Percentiles rank a stretch among this genome's conserved stretches.
These are phyloP conservation scores for Clonostachys rosea DNA, from an alignment of 2,329 filamentous ascomycete genomes.

Conservation along the genomic window DNA sequence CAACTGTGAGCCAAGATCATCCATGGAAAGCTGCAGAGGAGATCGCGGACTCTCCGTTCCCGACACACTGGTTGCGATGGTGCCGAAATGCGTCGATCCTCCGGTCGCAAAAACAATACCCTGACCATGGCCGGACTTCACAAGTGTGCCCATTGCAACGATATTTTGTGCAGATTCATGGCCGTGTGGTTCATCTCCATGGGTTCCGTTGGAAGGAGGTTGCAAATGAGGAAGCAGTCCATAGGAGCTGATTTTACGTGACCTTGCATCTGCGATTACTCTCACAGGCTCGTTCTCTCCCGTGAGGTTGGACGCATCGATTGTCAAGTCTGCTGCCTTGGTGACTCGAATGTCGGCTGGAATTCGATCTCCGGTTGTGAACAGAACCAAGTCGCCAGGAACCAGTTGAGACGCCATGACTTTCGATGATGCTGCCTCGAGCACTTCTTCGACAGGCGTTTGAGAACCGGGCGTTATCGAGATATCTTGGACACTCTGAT, in stretches of 20 bases:
- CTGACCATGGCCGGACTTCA: constrained; percentile 91
- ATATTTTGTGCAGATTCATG: constrained; percentile 81
- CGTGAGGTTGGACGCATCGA: constrained; percentile 95
- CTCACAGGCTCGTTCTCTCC: constrained; percentile 92
- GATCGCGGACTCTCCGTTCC: constrained; percentile 95
- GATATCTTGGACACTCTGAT: constrained; percentile 39
- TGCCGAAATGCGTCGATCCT: constrained; percentile 89
- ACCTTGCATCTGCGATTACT: constrained; percentile 62
- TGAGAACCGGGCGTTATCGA: constrained; percentile 36
- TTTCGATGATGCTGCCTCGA: constrained; percentile 74
- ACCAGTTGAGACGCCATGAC: constrained; percentile 86
- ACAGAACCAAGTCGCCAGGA: constrained; percentile 86
- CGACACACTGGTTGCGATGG: constrained; percentile 89
- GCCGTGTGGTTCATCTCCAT: constrained; percentile 33
- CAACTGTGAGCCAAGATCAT: constrained; percentile 90
- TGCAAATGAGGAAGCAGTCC: constrained; percentile 14
- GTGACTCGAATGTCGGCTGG: constrained; percentile 95
- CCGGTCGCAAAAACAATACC: constrained; percentile 97
- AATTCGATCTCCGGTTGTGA: constrained; percentile 93
- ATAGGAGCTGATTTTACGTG: constrained; percentile 17
- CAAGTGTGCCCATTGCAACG: constrained; percentile 95
- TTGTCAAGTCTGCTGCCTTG: constrained; percentile 80
- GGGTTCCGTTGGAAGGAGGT: not conserved
- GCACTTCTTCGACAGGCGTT: constrained; percentile 55
- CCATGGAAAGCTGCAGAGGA: constrained; percentile 93